Evolutionary conservation across 495 filamentous ascomycete species (phyloP).

Genomic region (Hypoxylon rickii): DNA sequence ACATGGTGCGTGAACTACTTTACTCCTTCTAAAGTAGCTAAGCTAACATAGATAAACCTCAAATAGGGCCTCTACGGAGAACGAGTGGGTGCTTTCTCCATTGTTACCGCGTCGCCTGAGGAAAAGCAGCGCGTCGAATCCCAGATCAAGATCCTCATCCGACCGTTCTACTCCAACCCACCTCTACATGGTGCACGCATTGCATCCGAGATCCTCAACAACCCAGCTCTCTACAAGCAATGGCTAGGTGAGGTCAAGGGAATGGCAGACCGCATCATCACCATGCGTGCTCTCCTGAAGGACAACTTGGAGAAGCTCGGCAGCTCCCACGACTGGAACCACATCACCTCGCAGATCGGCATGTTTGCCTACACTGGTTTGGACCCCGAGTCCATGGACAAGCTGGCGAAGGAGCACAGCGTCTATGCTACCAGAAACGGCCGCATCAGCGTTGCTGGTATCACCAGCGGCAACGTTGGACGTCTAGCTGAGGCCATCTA

Average conservation of each 20-base stretch:
- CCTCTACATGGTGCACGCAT: slow-evolving; percentile 95
- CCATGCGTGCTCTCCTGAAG: slow-evolving; percentile 92
- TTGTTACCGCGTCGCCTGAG: slow-evolving; percentile 79
- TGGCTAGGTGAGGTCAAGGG: slow-evolving; percentile 97
- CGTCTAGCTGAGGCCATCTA: slow-evolving; percentile 93
- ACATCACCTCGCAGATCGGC: slow-evolving; percentile 98
- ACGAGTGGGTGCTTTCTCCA: slow-evolving; percentile 95
- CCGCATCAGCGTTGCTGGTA: slow-evolving; percentile 95
- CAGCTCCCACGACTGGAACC: slow-evolving; percentile 95
- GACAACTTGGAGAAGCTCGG: slow-evolving; percentile 91
- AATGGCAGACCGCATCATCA: slow-evolving; percentile 99
- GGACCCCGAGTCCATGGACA: slow-evolving; percentile 89
- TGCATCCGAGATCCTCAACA: slow-evolving; percentile 89
- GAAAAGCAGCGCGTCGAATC: slow-evolving; percentile 97
- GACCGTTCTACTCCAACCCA: slow-evolving; percentile 97
- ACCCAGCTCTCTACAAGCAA: slow-evolving; percentile 82
- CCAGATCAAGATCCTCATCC: slow-evolving; percentile 97
- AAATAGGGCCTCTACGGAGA: slow-evolving; percentile 91
- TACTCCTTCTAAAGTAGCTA: background rate
- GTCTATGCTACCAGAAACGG: slow-evolving; percentile 98
- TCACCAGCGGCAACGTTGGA: slow-evolving; percentile 90
- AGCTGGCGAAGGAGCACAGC: slow-evolving; percentile 93
- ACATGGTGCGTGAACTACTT: slow-evolving; percentile 71
- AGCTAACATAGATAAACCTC: no score
- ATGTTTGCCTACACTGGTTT: slow-evolving; percentile 99